Evolutionary conservation across 1,284 basidiomycete genomes (phyloP), one percentile per base, ranked within the genome.

Genomic region (Ceratobasidium theobromae): DNA sequence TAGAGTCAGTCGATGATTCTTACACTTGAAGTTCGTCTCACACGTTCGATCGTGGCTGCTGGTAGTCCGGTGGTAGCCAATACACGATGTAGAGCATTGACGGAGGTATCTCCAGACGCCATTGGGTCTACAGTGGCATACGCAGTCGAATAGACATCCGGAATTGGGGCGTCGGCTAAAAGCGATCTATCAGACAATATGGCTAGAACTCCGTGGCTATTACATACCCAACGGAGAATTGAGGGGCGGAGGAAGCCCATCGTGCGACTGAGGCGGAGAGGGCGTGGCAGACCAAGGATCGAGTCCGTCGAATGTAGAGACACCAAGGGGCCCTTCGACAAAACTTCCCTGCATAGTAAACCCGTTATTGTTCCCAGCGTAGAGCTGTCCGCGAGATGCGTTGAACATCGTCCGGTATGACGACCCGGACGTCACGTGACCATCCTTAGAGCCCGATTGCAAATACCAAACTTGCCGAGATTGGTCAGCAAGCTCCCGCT

Each of bases 281-380:
- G 91, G 91, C 6, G 84, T 82, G 66, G 88, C 80, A 72, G 88
- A 91, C 93, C 93, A 95, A 18, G 93, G 93, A 77, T 95, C 93
- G 43, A 91, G 82, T 27, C 87, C 87, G 70, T 69, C 86, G 52
- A 67, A 91, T 11, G 85, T 84, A 3, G 90, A 91, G 71, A 77
- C 81, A 4, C 87, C 82, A 21, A 93, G 81, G 1, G 90, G 91
- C 72, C 72, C 69, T 18, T 65, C 60, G 27, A 71, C 67, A 38
- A 67, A 71, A 30, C 66, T 67, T 4, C 60, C 53, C 52, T 55
- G 53, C 23, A 70, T 55, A 25, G 66, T 65, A 32, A 66, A 46
- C 14, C 49, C 54, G 30, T 68, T 66, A n/a, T 41, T 45, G 33
- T 65, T 67, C 2, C 46, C 23, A 3, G 60, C 49, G 35, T 64